Conservation (phyloP, 108 stramenopile species). For the Cylindrotheca fusiformis region DNA sequence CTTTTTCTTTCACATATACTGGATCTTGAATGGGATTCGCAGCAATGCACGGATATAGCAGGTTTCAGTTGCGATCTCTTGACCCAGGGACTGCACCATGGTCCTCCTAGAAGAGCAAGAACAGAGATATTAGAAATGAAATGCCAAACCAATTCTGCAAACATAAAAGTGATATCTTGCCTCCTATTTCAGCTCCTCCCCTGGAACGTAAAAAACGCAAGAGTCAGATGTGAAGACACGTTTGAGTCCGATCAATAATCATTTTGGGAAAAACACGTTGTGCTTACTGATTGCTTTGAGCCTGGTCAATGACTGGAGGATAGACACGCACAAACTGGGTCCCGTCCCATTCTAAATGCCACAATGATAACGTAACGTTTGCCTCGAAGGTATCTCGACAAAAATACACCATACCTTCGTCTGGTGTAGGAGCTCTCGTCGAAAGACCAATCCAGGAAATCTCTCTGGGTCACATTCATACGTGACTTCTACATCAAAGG, state of each 20-base stretch:
- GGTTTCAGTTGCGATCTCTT: constrained; percentile 40
- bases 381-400: constrained; percentile 79
- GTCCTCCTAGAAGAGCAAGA: constrained; percentile 38
- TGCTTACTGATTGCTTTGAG: background rate
- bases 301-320: constrained; percentile 23
- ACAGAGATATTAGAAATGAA: background rate
- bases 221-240: too few relatives aligned
- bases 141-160: background rate
- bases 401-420: constrained; percentile 81
- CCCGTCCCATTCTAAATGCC: constrained; percentile 65
- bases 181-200: background rate
- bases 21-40: constrained; percentile 28
- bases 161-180: too few relatives aligned
- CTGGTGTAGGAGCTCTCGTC: constrained; percentile 82
- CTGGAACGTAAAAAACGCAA: too few relatives aligned
- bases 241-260: too few relatives aligned
- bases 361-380: constrained; percentile 54
- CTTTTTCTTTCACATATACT: too few relatives aligned
- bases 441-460: constrained; percentile 59
- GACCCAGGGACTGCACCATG: constrained; percentile 58
- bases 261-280: too few relatives aligned
- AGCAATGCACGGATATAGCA: constrained; percentile 32
- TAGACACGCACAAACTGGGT: constrained; percentile 37
- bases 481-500: constrained; percentile 68
- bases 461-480: constrained; percentile 49